Percentiles rank a stretch among this genome's conserved stretches.
Evolutionary conservation across 1,139 yeast species (phyloP).

Genomic region (Scheffersomyces cryptocercus): DNA sequence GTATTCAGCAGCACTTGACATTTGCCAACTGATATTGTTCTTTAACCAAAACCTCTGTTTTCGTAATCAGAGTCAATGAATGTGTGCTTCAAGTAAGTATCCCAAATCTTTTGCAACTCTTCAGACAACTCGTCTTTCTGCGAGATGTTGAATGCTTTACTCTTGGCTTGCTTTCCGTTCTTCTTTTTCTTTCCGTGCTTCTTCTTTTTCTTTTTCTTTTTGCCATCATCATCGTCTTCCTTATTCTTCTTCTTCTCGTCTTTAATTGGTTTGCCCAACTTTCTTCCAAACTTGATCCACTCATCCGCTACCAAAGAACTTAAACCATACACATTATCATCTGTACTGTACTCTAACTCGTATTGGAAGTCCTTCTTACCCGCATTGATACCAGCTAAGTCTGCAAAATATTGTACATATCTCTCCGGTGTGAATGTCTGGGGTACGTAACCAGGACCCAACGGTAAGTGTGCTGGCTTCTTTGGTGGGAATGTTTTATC

Average conservation of each 20-base stretch:
- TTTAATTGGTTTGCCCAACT: slow-evolving; percentile 45
- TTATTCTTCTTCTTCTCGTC: slow-evolving; percentile 9
- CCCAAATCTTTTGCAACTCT: slow-evolving; percentile 40
- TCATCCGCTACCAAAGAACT: slow-evolving; percentile 56
- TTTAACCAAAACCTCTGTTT: slow-evolving; percentile 36
- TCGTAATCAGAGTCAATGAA: slow-evolving; percentile 69
- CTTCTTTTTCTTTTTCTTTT: slow-evolving; percentile 7
- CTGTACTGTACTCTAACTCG: slow-evolving; percentile 70
- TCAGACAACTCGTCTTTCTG: slow-evolving; percentile 7
- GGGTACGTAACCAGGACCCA: slow-evolving; percentile 76
- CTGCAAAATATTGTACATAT: slow-evolving; percentile 72
- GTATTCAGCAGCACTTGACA: too few relatives aligned
- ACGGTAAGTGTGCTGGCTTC: slow-evolving; percentile 52
- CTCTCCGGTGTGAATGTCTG: slow-evolving; percentile 73
- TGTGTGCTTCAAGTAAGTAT: slow-evolving; percentile 47
- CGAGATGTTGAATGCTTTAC: not conserved
- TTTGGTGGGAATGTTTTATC: slow-evolving; percentile 71
- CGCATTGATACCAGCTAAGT: slow-evolving; percentile 52
- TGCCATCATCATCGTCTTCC: slow-evolving; percentile 11
- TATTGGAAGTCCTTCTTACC: slow-evolving; percentile 53
- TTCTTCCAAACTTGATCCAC: slow-evolving; percentile 60
- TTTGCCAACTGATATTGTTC: too few relatives aligned
- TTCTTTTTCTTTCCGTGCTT: slow-evolving; percentile 13
- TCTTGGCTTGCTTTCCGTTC: slow-evolving; percentile 13
- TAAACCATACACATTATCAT: slow-evolving; percentile 57